A percentile compares a stretch with the other conserved stretches of the same genome.
Evolutionary conservation across 2,329 filamentous ascomycete species (phyloP).

Genomic region (Sporothrix pallida): DNA sequence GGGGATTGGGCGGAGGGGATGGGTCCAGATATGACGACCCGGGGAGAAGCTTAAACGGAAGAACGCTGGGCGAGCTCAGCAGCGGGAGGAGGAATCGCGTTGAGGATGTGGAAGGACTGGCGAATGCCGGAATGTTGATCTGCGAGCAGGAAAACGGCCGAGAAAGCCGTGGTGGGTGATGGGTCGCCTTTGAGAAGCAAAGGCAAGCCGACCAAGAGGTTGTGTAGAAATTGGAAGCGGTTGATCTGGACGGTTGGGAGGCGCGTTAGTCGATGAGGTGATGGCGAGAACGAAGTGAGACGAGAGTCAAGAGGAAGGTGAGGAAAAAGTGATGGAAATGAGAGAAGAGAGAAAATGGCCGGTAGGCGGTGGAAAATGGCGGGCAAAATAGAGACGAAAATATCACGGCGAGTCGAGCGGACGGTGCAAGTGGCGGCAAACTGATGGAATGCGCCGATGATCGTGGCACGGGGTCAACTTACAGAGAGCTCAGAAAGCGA

Average conservation of each 20-base stretch:
- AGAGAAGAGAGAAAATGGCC: neutral
- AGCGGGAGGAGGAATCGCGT: slow-evolving; percentile 66
- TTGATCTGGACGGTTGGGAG: neutral
- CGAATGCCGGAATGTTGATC: slow-evolving; percentile 73
- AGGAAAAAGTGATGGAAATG: slow-evolving; percentile 9
- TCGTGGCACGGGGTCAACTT: neutral
- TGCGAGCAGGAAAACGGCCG: slow-evolving; percentile 66
- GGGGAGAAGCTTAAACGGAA: slow-evolving; percentile 51
- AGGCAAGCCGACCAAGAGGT: slow-evolving; percentile 51
- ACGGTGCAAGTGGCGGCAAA: neutral
- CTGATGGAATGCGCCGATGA: slow-evolving; percentile 2
- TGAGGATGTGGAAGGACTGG: slow-evolving; percentile 70
- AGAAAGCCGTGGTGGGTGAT: slow-evolving; percentile 63
- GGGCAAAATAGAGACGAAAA: slow-evolving; percentile 18
- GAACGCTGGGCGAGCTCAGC: slow-evolving; percentile 53
- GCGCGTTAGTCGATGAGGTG: neutral
- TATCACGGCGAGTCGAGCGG: slow-evolving; percentile 4
- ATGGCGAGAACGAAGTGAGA: neutral
- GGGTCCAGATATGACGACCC: slow-evolving; percentile 58
- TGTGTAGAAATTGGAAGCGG: neutral
- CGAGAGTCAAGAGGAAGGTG: neutral
- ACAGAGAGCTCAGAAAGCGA: neutral
- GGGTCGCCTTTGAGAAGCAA: slow-evolving; percentile 71
- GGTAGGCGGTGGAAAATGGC: neutral
- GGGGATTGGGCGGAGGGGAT: slow-evolving; percentile 55